Evolutionary conservation across 495 filamentous ascomycete genomes (phyloP).

Genomic region (Daldinia decipiens): DNA sequence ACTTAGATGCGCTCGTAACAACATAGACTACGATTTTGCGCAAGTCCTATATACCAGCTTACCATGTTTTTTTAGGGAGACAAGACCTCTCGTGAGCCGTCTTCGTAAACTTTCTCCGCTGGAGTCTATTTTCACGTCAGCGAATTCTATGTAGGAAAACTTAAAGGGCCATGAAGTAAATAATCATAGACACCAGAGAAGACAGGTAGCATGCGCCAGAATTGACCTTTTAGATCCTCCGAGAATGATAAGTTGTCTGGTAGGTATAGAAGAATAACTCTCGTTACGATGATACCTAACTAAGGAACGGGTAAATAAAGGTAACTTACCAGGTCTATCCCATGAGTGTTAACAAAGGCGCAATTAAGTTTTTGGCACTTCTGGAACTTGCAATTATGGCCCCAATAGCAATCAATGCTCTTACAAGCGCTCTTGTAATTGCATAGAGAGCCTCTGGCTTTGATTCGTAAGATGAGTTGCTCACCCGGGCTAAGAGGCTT

Average conservation of each 20-base stretch:
- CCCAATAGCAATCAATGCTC: slow-evolving; percentile 46
- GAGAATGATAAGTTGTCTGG: too few relatives aligned
- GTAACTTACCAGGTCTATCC: slow-evolving; percentile 49
- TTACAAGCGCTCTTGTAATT: slow-evolving; percentile 34
- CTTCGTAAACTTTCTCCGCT: slow-evolving; percentile 30
- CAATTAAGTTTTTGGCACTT: slow-evolving; percentile 46
- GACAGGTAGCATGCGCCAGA: too few relatives aligned
- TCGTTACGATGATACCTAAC: too few relatives aligned
- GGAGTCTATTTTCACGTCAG: slow-evolving; percentile 26
- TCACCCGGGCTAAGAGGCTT: slow-evolving; percentile 41
- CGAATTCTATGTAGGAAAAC: neutral
- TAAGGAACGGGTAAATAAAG: too few relatives aligned
- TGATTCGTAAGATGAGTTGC: slow-evolving; percentile 37
- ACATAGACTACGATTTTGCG: too few relatives aligned
- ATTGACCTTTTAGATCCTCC: too few relatives aligned
- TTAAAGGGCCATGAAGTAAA: too few relatives aligned
- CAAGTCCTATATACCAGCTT: neutral
- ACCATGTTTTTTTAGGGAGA: neutral
- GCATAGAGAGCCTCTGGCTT: slow-evolving; percentile 47
- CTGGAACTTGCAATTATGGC: slow-evolving; percentile 47
- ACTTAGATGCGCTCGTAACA: too few relatives aligned
- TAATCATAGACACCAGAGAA: too few relatives aligned
- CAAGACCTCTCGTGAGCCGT: slow-evolving; percentile 24
- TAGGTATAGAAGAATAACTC: too few relatives aligned
- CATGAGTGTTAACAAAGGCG: slow-evolving; percentile 46